A percentile compares a stretch with the other conserved stretches of the same genome.
Conservation (phyloP, 2,329 filamentous ascomycete species). For the Tolypocladium album region DNA sequence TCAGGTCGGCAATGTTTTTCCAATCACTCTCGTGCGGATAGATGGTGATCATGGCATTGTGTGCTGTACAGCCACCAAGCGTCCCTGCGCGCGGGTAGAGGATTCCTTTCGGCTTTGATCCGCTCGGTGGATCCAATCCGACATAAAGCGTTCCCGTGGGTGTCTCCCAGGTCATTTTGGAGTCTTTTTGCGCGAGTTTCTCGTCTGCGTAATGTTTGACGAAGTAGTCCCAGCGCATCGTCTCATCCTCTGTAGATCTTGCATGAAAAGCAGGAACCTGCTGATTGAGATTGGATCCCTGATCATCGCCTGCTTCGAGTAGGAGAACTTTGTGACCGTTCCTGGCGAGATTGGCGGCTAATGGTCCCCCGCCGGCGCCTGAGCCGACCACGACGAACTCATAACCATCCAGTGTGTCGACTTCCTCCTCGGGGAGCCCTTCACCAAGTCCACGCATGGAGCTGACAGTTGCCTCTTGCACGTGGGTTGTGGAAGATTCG, state of each 20-base stretch:
- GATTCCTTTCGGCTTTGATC: constrained; percentile 39
- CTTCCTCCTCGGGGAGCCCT: too few species aligned
- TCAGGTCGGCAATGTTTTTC: constrained; percentile 35
- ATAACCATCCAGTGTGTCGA: constrained; percentile 22
- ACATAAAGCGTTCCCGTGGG: constrained; percentile 38
- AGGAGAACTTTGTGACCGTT: constrained; percentile 50
- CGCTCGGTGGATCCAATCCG: constrained; percentile 40
- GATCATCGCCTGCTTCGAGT: constrained; percentile 49
- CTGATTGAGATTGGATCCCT: constrained; percentile 33
- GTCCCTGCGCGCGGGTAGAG: constrained; percentile 47
- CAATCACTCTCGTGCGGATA: constrained; percentile 28
- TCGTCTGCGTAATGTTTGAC: constrained; percentile 45
- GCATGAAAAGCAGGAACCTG: constrained; percentile 40
- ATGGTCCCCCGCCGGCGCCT: constrained; percentile 46
- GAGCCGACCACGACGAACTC: constrained; percentile 55
- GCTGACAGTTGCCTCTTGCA: too few species aligned
- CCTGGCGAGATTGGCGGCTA: constrained; percentile 48
- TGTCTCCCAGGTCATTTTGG: constrained; percentile 43
- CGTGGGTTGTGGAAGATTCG: too few species aligned
- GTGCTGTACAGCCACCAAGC: constrained; percentile 45
- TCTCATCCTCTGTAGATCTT: constrained; percentile 38
- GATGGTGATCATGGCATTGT: constrained; percentile 43
- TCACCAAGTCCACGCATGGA: too few species aligned
- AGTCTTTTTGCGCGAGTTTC: constrained; percentile 31
- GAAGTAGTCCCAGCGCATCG: constrained; percentile 48